These are phyloP conservation scores for Rauvolfia tetraphylla DNA, from an alignment of 257 asterid genomes.

Conservation along the genomic window DNA sequence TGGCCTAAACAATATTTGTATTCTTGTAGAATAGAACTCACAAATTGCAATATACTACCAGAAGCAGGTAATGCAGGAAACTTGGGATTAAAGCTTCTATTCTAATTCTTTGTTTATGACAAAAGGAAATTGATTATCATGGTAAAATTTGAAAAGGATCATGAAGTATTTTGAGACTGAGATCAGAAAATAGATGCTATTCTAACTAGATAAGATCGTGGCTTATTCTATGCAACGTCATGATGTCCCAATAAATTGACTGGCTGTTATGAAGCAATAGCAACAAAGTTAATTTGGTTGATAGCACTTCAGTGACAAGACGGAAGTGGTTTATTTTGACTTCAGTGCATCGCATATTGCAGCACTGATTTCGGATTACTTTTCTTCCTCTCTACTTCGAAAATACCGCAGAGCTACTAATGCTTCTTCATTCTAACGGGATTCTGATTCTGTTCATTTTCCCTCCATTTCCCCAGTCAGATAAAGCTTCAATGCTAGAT, in stretches of 20 bases:
- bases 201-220: no score
- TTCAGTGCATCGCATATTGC: neutral
- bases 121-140: neutral
- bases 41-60: neutral
- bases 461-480: slow-evolving; percentile 42
- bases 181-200: no score
- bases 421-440: neutral
- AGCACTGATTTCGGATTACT: no score
- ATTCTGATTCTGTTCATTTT: neutral
- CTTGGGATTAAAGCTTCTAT: neutral
- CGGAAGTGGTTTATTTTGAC: neutral
- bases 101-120: neutral
- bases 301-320: neutral
- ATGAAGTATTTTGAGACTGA: no score
- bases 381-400: neutral
- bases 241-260: no score
- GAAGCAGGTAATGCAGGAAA: neutral
- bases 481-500: slow-evolving; percentile 86
- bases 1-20: neutral
- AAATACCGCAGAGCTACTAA: neutral
- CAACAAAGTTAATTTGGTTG: no score
- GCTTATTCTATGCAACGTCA: no score
- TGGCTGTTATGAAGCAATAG: no score
- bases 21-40: neutral
- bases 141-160: neutral